Evolutionary conservation across 148 eudicot species (phyloP).

Genomic region (Rhododendron henanense): DNA sequence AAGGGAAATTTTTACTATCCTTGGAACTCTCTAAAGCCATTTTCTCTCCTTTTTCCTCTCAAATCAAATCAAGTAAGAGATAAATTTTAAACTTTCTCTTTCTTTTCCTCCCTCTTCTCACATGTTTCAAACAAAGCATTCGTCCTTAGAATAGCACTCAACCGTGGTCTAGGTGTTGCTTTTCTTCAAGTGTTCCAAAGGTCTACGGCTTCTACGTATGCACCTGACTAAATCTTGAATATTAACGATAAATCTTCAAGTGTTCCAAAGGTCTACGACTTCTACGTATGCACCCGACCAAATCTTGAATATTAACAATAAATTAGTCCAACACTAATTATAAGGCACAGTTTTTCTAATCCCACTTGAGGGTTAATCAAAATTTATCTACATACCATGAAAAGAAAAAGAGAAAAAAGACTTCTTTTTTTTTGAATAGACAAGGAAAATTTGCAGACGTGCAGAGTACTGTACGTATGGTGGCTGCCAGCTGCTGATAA

Average conservation of each 20-base stretch:
- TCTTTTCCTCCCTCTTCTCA: no score
- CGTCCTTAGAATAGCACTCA: neutral
- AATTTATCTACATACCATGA: neutral
- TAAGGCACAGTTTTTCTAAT: no score
- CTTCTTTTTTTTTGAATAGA: neutral
- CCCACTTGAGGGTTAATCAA: no score
- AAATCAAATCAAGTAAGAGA: no score
- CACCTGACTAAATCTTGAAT: neutral
- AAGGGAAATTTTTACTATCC: no score
- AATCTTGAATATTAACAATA: neutral
- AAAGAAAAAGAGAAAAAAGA: neutral
- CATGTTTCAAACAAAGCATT: neutral
- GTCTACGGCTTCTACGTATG: neutral
- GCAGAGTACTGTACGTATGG: neutral
- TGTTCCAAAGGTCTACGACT: neutral
- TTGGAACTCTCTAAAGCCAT: no score
- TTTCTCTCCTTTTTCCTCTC: no score
- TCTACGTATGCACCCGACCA: neutral
- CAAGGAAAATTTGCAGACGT: neutral
- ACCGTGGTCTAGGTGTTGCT: neutral
- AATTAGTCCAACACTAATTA: neutral
- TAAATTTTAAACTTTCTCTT: no score
- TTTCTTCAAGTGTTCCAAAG: neutral
- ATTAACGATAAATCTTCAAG: neutral
- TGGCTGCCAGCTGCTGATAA: neutral